Conservation (phyloP, 306 rosid species). For the Potentilla sterilis region DNA sequence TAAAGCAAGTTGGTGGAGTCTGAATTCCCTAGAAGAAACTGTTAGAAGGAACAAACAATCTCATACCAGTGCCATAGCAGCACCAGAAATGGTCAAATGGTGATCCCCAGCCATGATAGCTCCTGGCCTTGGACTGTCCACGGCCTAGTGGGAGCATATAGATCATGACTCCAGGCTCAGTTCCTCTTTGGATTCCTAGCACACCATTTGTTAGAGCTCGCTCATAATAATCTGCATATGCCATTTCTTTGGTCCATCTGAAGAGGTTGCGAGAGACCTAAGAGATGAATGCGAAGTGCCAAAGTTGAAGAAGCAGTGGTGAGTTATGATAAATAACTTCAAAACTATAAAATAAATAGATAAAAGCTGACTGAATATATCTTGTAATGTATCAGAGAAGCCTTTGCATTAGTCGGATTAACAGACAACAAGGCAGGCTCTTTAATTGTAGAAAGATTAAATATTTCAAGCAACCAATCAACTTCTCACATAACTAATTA, state of each 20-base stretch:
- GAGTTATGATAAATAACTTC: neutral
- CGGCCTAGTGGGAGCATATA: slow-evolving; percentile 77
- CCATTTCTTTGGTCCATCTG: slow-evolving; percentile 79
- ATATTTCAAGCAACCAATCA: neutral
- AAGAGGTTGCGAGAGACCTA: slow-evolving; percentile 85
- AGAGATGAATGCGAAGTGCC: slow-evolving; percentile 13
- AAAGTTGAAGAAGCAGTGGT: neutral
- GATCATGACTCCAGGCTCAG: slow-evolving; percentile 89
- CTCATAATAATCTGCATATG: slow-evolving; percentile 89
- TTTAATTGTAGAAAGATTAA: neutral
- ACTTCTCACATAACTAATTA: neutral
- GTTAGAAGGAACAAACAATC: slow-evolving; percentile 7
- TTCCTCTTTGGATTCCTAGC: slow-evolving; percentile 86
- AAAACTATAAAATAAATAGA: neutral
- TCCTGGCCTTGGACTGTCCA: slow-evolving; percentile 68
- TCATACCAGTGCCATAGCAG: slow-evolving; percentile 87
- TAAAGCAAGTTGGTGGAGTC: neutral
- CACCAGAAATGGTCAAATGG: slow-evolving; percentile 70
- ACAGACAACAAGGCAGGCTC: neutral
- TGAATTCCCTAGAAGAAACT: neutral
- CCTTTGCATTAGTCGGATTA: neutral
- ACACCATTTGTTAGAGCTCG: slow-evolving; percentile 89
- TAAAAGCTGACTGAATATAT: too few species aligned
- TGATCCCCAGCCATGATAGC: slow-evolving; percentile 69
- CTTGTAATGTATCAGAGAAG: neutral